phyloP scores from a whole-genome alignment of 306 rosid species.

The Citrullus mucosospermus region DNA sequence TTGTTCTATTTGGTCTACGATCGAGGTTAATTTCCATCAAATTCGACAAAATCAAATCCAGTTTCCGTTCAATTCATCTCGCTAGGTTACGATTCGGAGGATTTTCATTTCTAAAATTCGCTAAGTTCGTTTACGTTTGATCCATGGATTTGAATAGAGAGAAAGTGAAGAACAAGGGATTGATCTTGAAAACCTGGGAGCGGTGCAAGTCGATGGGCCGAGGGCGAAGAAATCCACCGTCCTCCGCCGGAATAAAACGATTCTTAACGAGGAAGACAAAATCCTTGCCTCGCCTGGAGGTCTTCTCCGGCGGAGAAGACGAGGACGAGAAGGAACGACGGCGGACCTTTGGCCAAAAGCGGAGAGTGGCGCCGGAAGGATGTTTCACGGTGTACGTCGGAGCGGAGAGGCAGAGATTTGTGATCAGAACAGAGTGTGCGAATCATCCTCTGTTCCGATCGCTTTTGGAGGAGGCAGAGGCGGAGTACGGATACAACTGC shows the following conservation, averaged over 20 bases:
- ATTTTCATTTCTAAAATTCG: neutral
- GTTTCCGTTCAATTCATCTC: neutral
- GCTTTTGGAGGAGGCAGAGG: conserved; percentile 77
- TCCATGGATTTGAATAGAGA: conserved; percentile 14
- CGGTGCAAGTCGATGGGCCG: conserved; percentile 72
- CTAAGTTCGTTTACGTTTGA: neutral
- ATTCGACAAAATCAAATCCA: neutral
- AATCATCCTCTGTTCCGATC: conserved; percentile 74
- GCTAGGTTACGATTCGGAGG: neutral
- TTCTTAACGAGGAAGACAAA: conserved; percentile 26
- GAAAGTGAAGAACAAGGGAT: conserved; percentile 28
- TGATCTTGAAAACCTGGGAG: conserved; percentile 64
- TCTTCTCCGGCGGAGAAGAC: neutral
- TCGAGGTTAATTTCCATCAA: conserved; percentile 32
- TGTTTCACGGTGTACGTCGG: conserved; percentile 85
- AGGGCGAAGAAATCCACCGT: conserved; percentile 10
- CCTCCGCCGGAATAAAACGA: neutral
- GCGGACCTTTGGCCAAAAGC: neutral
- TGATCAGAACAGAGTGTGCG: conserved; percentile 43
- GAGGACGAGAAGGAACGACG: neutral
- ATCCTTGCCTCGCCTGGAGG: conserved; percentile 30
- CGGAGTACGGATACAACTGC: conserved; percentile 52
- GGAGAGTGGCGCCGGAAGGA: conserved; percentile 39
- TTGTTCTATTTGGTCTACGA: conserved; percentile 57
- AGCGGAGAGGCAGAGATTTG: conserved; percentile 49